Percentiles rank a stretch among this genome's conserved stretches.
Conservation (phyloP, 1,284 basidiomycete genomes). For the Ceratobasidium sp. region DNA sequence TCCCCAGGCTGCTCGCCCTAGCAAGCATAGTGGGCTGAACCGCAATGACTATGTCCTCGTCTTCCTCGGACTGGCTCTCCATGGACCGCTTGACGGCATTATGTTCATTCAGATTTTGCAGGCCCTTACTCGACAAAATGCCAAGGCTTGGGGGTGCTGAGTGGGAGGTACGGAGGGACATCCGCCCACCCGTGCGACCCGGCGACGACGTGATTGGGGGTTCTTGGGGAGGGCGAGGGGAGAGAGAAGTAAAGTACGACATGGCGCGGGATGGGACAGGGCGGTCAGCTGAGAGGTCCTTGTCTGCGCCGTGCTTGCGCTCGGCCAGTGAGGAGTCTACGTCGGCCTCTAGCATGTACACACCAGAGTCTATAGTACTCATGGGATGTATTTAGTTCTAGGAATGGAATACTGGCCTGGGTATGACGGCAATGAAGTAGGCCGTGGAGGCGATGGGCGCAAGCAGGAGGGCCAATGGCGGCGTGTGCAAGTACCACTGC, state of each 20-base stretch:
- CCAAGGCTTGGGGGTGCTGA: slow-evolving; percentile 27
- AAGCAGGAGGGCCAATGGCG: slow-evolving; percentile 15
- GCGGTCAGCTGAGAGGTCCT: slow-evolving; percentile 4
- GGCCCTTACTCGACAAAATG: slow-evolving; percentile 2
- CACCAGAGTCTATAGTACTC: slow-evolving; percentile 37
- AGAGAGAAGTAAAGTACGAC: background rate
- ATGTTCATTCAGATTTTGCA: slow-evolving; percentile 3
- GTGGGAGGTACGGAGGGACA: slow-evolving; percentile 19
- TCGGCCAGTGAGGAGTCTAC: slow-evolving; percentile 34
- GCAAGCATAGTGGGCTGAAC: slow-evolving; percentile 17
- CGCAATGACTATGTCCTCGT: slow-evolving; percentile 26
- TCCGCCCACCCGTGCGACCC: slow-evolving; percentile 7
- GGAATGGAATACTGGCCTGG: no score
- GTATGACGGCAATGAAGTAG: background rate
- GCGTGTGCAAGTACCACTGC: slow-evolving; percentile 6
- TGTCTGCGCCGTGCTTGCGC: slow-evolving; percentile 36
- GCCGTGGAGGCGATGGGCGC: background rate
- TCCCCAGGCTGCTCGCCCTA: slow-evolving; percentile 43
- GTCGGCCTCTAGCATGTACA: slow-evolving; percentile 30
- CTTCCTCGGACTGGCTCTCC: slow-evolving; percentile 9
- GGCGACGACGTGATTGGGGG: slow-evolving; percentile 1
- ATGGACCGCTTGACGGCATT: slow-evolving; percentile 25
- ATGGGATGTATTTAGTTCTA: background rate
- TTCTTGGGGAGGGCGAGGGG: background rate
- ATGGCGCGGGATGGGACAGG: slow-evolving; percentile 17